Conservation (phyloP, 371 early-diverging fungal species). For the Paraphysoderma sedebokerense region DNA sequence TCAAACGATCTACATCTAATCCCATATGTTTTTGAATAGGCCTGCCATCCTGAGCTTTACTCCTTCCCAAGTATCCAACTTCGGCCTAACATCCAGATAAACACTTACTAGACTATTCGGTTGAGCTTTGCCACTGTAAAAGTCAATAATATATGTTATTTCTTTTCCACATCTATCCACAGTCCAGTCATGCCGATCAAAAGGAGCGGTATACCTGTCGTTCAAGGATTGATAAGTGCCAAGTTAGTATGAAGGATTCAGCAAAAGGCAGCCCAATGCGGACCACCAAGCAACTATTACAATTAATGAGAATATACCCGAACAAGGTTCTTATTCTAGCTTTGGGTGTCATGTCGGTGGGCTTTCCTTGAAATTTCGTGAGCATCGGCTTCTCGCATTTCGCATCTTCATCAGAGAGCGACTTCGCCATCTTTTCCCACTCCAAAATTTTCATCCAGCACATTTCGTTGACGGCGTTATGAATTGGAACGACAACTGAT, state of each 20-base stretch:
- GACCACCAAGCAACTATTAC: no score
- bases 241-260: background rate
- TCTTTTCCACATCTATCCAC: constrained; percentile 83
- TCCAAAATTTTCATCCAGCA: constrained; percentile 77
- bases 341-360: constrained; percentile 17
- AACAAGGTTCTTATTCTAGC: constrained; percentile 9
- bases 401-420: background rate
- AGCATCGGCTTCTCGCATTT: constrained; percentile 14
- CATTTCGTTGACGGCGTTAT: constrained; percentile 82
- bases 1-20: no score
- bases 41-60: background rate
- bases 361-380: constrained; percentile 21
- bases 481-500: constrained; percentile 68
- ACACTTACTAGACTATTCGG: constrained; percentile 43
- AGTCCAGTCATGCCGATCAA: constrained; percentile 96
- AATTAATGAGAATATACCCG: constrained; percentile 3
- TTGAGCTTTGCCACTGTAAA: constrained; percentile 48
- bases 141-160: constrained; percentile 89
- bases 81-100: constrained; percentile 79
- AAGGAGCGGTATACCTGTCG: constrained; percentile 46
- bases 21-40: no score
- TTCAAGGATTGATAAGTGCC: background rate
- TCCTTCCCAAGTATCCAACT: constrained; percentile 1
- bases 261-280: background rate
- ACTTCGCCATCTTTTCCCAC: constrained; percentile 55